Evolutionary conservation across 768 basidiomycete genomes (phyloP), one percentile per base, ranked within the genome.

Genomic region (Lactifluus piperatus): DNA sequence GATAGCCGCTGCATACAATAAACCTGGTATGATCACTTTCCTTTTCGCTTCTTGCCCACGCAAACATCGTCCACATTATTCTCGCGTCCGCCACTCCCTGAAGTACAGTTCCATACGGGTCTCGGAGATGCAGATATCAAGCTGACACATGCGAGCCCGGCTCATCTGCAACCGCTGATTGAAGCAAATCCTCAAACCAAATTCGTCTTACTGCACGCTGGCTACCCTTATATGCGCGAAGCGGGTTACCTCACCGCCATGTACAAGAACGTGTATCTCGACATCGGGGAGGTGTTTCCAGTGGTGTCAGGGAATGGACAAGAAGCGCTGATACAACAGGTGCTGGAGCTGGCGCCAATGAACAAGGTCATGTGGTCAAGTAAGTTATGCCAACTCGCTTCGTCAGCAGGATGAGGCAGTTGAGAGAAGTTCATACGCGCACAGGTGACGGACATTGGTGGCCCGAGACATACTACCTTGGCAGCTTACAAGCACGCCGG

Each of bases 31-130:
- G 5, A 6, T 10, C n/a, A n/a, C n/a, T n/a, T n/a, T n/a, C n/a
- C n/a, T n/a, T n/a, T n/a, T n/a, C n/a, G n/a, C n/a, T n/a, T 30
- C 34, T 32, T 32, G 30, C 32, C 5, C 44, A 30, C n/a, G n/a
- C 22, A 5, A 16, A n/a, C 14, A 9, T 11, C 36, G 24, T 20
- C 5, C 20, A 24, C 27, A 5, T 34, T 39, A 1, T 10, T 20
- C 37, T 37, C n/a, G 43, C 48, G 3, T 30, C 11, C 56, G 0
- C 20, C 41, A 11, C 41, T 44, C 29, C 39, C 18, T n/a, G 29
- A 53, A 91, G 89, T 91, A 24, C 88, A 91, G 73, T 91, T 91
- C 69, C 89, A 91, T 65, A 90, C 87, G 8, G 89, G 89, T 30
- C 76, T 91, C 1, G 89, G 89, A 5, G 88, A 91, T 64, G 81